phyloP scores from a whole-genome alignment of 2,329 filamentous ascomycete genomes.

The Graphilbum sp. region DNA sequence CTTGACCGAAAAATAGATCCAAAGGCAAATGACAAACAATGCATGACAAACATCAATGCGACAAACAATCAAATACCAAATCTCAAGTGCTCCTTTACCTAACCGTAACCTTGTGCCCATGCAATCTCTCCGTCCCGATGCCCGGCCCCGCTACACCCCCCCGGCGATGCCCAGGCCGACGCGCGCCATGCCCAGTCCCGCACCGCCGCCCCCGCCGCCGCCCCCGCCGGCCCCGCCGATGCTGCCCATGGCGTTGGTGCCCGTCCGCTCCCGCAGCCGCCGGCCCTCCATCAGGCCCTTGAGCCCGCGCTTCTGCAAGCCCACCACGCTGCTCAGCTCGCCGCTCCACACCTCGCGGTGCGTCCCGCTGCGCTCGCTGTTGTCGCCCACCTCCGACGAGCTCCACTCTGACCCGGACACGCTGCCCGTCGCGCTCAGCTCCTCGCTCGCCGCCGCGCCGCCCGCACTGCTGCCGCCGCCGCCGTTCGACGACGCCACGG shows the following conservation, averaged over 20 bases:
- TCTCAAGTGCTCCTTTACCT: too few species aligned
- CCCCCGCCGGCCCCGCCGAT: neutral
- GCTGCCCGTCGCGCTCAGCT: conserved; percentile 32
- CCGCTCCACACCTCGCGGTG: conserved; percentile 60
- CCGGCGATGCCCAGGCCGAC: conserved; percentile 10
- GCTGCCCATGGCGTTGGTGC: conserved; percentile 16
- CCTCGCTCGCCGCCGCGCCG: conserved; percentile 25
- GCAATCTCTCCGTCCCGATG: neutral
- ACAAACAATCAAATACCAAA: too few species aligned
- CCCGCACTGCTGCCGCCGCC: conserved; percentile 14
- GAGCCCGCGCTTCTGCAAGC: conserved; percentile 82
- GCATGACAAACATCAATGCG: too few species aligned
- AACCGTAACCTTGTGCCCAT: too few species aligned
- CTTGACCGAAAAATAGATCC: too few species aligned
- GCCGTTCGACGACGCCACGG: too few species aligned
- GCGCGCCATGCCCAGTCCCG: neutral
- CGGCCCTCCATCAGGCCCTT: conserved; percentile 90
- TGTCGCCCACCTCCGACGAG: conserved; percentile 35
- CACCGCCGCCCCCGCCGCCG: neutral
- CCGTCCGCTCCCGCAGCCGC: conserved; percentile 59
- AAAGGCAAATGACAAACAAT: too few species aligned
- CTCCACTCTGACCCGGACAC: conserved; percentile 40
- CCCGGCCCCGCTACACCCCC: neutral
- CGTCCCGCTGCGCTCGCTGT: conserved; percentile 21
- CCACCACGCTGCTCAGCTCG: conserved; percentile 78